A percentile compares a stretch with the other conserved stretches of the same genome.
Evolutionary conservation across 2,329 filamentous ascomycete genomes (phyloP).

Genomic region (Microascus cirrosus): DNA sequence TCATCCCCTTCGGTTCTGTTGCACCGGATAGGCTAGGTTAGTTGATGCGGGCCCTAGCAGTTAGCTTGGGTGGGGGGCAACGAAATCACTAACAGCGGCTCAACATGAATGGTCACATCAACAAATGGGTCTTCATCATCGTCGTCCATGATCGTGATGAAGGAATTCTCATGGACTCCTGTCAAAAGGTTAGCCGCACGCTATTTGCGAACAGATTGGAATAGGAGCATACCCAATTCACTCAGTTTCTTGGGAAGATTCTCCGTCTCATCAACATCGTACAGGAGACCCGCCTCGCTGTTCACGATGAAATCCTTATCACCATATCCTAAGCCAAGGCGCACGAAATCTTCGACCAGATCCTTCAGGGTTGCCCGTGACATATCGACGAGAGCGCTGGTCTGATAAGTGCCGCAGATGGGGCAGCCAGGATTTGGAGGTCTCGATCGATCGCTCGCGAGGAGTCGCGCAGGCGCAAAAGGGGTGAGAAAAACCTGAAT

Average conservation of each 20-base stretch:
- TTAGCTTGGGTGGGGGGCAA: neutral
- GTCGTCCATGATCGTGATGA: constrained; percentile 77
- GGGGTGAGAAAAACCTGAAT: constrained; percentile 66
- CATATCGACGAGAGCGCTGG: constrained; percentile 56
- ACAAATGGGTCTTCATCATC: constrained; percentile 65
- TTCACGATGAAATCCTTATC: constrained; percentile 69
- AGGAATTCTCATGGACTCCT: constrained; percentile 61
- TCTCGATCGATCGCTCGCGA: constrained; percentile 45
- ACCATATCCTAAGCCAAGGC: constrained; percentile 60
- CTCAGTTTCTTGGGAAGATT: constrained; percentile 70
- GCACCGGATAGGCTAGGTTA: constrained; percentile 13
- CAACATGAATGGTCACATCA: constrained; percentile 65
- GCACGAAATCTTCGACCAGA: constrained; percentile 65
- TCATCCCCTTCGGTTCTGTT: constrained; percentile 31
- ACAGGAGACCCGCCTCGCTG: constrained; percentile 66
- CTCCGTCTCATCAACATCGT: constrained; percentile 80
- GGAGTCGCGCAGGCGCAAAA: constrained; percentile 43
- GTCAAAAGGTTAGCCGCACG: constrained; percentile 12
- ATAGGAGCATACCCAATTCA: constrained; percentile 50
- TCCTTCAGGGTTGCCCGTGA: constrained; percentile 65
- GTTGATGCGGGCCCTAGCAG: neutral
- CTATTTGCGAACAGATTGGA: constrained; percentile 4
- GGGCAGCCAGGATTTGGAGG: constrained; percentile 72
- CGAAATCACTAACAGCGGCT: constrained; percentile 40
- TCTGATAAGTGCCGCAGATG: constrained; percentile 68